Evolutionary conservation across 1,139 yeast genomes (phyloP).

Genomic region (Candida sp.): DNA sequence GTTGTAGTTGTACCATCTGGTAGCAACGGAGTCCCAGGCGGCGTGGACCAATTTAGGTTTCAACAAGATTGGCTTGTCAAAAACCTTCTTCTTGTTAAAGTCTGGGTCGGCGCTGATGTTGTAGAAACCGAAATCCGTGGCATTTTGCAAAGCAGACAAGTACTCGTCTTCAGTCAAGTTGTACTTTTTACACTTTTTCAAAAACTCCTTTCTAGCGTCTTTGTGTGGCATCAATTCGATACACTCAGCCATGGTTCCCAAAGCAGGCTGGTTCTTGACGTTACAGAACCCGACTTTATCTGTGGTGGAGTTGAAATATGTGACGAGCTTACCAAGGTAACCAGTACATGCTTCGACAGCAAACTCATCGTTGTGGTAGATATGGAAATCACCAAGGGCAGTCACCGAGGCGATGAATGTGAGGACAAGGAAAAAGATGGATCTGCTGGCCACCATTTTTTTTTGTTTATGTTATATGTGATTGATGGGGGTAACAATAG

Average conservation of each 20-base stretch:
- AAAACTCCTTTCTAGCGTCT: constrained; percentile 27
- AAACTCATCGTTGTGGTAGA: constrained; percentile 20
- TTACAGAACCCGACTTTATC: constrained; percentile 36
- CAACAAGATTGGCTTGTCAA: constrained; percentile 33
- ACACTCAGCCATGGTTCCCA: constrained; percentile 44
- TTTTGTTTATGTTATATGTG: background rate
- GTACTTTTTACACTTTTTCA: constrained; percentile 26
- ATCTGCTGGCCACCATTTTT: constrained; percentile 1
- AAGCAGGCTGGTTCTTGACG: constrained; percentile 37
- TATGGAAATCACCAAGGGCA: constrained; percentile 1
- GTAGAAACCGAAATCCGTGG: constrained; percentile 33
- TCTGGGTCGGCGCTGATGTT: constrained; percentile 27
- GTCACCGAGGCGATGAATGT: constrained; percentile 3
- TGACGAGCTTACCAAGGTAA: constrained; percentile 27
- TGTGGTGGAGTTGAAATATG: constrained; percentile 22
- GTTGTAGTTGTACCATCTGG: constrained; percentile 44
- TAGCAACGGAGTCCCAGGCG: constrained; percentile 41
- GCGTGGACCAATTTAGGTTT: constrained; percentile 24
- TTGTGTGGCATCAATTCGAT: constrained; percentile 27
- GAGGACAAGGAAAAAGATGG: background rate
- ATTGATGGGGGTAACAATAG: background rate
- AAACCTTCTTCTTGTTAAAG: constrained; percentile 29
- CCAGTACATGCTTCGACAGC: constrained; percentile 31
- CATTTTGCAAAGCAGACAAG: constrained; percentile 39
- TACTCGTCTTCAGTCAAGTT: constrained; percentile 32